Evolutionary conservation across 768 basidiomycete species (phyloP).

Genomic region (Boletus sensibilis): DNA sequence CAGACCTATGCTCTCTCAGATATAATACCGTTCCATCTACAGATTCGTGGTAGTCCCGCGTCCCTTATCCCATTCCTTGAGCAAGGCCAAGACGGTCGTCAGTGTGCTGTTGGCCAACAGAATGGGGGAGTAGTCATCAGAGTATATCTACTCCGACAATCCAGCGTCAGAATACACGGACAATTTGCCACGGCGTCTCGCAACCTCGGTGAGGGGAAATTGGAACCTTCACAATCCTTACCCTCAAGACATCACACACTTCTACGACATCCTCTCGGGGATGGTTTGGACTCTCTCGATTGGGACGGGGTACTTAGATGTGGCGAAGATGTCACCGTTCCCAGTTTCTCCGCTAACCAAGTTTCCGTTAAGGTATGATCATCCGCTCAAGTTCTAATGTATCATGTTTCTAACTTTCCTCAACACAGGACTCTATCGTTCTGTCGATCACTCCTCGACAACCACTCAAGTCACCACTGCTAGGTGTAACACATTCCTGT

Average conservation of each 20-base stretch:
- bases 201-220: slow-evolving; percentile 48
- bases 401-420: neutral
- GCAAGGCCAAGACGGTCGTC: slow-evolving; percentile 7
- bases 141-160: slow-evolving; percentile 55
- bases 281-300: slow-evolving; percentile 46
- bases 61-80: slow-evolving; percentile 48
- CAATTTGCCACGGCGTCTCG: slow-evolving; percentile 8
- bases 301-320: slow-evolving; percentile 58
- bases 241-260: slow-evolving; percentile 8
- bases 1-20: slow-evolving; percentile 55
- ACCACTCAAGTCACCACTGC: slow-evolving; percentile 37
- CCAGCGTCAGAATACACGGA: slow-evolving; percentile 34
- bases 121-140: slow-evolving; percentile 35
- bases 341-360: slow-evolving; percentile 47
- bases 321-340: slow-evolving; percentile 38
- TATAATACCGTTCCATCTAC: slow-evolving; percentile 64
- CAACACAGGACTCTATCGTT: slow-evolving; percentile 56
- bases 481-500: slow-evolving; percentile 42
- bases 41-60: slow-evolving; percentile 47
- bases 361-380: slow-evolving; percentile 49
- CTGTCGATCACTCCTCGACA: slow-evolving; percentile 46
- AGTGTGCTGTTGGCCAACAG: neutral
- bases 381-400: neutral
- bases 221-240: slow-evolving; percentile 45
- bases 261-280: slow-evolving; percentile 15